Conservation (phyloP, 768 basidiomycete genomes). For the Russula abietina region DNA sequence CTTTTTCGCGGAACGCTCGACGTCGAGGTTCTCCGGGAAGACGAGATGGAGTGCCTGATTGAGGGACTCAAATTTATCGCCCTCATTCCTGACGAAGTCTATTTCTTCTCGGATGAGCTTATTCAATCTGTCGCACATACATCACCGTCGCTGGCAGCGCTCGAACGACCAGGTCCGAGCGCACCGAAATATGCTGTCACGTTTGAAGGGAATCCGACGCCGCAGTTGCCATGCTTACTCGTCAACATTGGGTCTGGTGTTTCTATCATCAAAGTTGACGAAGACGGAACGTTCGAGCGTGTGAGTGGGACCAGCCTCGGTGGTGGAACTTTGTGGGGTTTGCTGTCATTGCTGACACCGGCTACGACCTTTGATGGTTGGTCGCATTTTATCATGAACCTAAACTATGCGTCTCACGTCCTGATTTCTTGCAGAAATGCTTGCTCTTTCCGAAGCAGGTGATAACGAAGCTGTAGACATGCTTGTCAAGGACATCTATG, state of each 20-base stretch:
- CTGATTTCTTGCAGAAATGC: conserved; percentile 66
- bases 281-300: conserved; percentile 91
- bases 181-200: conserved; percentile 85
- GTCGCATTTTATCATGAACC: conserved; percentile 31
- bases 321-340: conserved; percentile 95
- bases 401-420: conserved; percentile 13
- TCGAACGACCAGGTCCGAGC: conserved; percentile 85
- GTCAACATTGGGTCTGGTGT: conserved; percentile 99
- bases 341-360: conserved; percentile 90
- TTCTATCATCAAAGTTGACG: conserved; percentile 94
- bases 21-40: conserved; percentile 85
- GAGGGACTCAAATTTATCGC: conserved; percentile 94
- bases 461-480: conserved; percentile 95
- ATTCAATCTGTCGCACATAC: conserved; percentile 59
- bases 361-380: conserved; percentile 92
- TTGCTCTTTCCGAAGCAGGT: conserved; percentile 86
- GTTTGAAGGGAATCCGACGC: conserved; percentile 76
- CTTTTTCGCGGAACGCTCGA: conserved; percentile 65
- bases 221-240: conserved; percentile 90
- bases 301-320: conserved; percentile 96
- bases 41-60: conserved; percentile 99
- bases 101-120: conserved; percentile 97
- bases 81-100: conserved; percentile 94
- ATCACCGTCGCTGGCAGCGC: conserved; percentile 26
- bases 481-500: conserved; percentile 99